A percentile compares a stretch with the other conserved stretches of the same genome.
Evolutionary conservation across 257 asterid genomes (phyloP).

Genomic region (Solanum medicagineum): DNA sequence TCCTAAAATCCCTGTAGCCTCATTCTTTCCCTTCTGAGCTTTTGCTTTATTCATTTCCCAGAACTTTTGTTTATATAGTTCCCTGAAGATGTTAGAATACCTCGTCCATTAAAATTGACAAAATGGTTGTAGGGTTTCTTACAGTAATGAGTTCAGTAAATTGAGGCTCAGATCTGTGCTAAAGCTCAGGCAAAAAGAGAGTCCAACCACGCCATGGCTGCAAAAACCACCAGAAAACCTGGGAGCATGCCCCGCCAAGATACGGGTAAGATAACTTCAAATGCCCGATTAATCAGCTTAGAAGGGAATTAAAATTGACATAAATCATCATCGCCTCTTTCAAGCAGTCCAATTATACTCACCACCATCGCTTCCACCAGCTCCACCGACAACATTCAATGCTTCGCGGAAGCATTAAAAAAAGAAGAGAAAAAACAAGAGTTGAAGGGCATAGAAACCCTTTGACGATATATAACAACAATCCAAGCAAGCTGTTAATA

Average conservation of each 20-base stretch:
- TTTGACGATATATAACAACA: background rate
- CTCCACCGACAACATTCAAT: background rate
- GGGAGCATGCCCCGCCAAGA: conserved; percentile 14
- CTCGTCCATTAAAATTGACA: background rate
- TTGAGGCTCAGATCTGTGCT: background rate
- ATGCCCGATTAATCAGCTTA: background rate
- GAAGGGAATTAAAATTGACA: background rate
- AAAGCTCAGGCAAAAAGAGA: background rate
- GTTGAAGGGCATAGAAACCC: background rate
- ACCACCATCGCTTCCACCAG: background rate
- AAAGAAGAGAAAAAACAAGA: background rate
- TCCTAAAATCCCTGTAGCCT: background rate
- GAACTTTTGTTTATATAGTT: background rate
- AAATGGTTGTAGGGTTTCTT: background rate
- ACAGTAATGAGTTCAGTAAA: background rate
- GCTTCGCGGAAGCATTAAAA: background rate
- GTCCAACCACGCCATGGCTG: conserved; percentile 11
- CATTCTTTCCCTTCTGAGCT: background rate
- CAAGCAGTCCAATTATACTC: background rate
- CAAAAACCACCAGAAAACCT: conserved; percentile 1
- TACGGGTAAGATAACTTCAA: background rate
- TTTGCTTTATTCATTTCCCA: background rate
- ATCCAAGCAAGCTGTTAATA: background rate
- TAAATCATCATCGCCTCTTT: background rate
- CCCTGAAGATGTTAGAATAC: background rate